Evolutionary conservation across 2,329 filamentous ascomycete species (phyloP).

Genomic region (Daldinia eschscholtzii): DNA sequence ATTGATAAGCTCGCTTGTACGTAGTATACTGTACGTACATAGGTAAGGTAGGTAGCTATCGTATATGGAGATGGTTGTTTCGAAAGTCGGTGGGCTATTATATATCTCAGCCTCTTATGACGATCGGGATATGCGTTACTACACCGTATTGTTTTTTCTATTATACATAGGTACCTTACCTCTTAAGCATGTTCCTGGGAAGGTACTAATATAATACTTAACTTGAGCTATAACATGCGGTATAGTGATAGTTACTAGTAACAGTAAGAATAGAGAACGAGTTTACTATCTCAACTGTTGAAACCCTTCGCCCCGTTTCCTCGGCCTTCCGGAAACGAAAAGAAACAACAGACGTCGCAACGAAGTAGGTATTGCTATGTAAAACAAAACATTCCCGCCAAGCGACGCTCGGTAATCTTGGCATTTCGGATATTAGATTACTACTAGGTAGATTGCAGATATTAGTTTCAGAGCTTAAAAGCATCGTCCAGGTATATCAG

Average conservation of each 20-base stretch:
- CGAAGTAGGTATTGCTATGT: slow-evolving; percentile 14
- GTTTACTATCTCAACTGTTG: slow-evolving; percentile 13
- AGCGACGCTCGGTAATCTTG: slow-evolving; percentile 23
- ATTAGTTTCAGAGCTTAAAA: slow-evolving; percentile 20
- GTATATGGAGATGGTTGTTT: slow-evolving; percentile 1
- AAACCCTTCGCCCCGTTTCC: slow-evolving; percentile 28
- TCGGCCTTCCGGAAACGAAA: slow-evolving; percentile 1
- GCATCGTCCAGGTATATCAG: neutral
- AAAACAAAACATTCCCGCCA: slow-evolving; percentile 31
- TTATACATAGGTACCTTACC: neutral
- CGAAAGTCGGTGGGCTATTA: slow-evolving; percentile 32
- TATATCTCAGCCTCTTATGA: slow-evolving; percentile 36
- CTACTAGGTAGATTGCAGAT: slow-evolving; percentile 10
- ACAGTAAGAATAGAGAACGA: slow-evolving; percentile 7
- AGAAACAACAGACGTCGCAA: slow-evolving; percentile 18
- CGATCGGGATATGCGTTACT: slow-evolving; percentile 21
- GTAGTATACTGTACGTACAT: slow-evolving; percentile 1
- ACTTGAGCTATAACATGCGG: neutral
- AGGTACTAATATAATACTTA: too few species aligned
- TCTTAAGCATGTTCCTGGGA: too few species aligned
- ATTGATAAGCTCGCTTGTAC: slow-evolving; percentile 2
- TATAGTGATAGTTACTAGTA: neutral
- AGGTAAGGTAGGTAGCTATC: neutral
- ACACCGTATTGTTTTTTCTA: neutral
- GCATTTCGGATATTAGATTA: slow-evolving; percentile 24